Evolutionary conservation across 169 alveolate genomes (phyloP).

Genomic region (Eimeria necatrix): DNA sequence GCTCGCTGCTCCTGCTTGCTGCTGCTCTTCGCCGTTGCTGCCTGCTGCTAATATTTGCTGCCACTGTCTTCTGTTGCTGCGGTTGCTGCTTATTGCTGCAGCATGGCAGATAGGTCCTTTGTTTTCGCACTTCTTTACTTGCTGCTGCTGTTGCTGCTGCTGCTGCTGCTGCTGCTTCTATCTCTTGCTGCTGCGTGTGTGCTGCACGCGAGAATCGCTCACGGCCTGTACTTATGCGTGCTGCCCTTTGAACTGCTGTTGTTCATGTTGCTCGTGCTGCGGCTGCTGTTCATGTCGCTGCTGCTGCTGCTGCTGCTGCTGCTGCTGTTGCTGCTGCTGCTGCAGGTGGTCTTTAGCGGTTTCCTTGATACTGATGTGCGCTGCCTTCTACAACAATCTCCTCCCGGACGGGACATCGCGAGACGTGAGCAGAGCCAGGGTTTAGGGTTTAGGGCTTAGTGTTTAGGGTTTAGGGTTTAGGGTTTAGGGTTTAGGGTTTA

Average conservation of each 20-base stretch:
- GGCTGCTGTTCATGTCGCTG: constrained; percentile 2
- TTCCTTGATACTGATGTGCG: neutral
- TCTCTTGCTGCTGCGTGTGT: neutral
- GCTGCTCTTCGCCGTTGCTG: neutral
- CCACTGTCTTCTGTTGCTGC: neutral
- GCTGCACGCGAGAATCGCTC: no score
- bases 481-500: constrained; percentile 49
- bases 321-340: constrained; percentile 15
- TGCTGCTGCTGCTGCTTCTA: neutral
- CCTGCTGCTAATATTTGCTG: neutral
- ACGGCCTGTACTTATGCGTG: neutral
- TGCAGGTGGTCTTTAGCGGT: constrained; percentile 41
- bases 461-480: constrained; percentile 11
- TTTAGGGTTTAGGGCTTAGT: neutral
- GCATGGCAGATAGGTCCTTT: no score
- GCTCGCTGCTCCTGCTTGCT: neutral
- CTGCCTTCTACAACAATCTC: constrained; percentile 13
- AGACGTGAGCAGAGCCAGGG: neutral
- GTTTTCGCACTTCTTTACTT: no score
- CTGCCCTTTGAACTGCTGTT: neutral
- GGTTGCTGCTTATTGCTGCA: constrained; percentile 14
- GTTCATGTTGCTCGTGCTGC: neutral
- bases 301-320: constrained; percentile 11
- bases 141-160: constrained; percentile 22
- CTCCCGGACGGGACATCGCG: neutral